These are phyloP conservation scores for Serendipita sp. DNA, from an alignment of 768 basidiomycete genomes.

Conservation along the genomic window DNA sequence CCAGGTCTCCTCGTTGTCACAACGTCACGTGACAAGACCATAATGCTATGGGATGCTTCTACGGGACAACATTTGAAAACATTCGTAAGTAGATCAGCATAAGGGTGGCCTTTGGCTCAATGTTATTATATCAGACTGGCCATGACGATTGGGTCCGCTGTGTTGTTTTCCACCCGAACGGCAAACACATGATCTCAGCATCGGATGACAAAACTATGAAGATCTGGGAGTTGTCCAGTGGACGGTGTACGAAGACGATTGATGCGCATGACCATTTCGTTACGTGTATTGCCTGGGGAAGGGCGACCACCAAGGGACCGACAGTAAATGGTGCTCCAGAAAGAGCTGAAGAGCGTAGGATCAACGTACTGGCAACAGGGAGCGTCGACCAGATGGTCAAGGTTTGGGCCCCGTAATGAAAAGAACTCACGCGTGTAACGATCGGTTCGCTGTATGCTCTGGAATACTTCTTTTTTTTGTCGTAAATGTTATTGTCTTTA, in stretches of 20 bases:
- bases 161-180: conserved; percentile 76
- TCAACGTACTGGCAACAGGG: conserved; percentile 33
- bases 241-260: conserved; percentile 70
- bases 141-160: conserved; percentile 88
- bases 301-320: conserved; percentile 21
- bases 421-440: neutral
- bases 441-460: neutral
- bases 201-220: conserved; percentile 86
- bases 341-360: conserved; percentile 17
- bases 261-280: conserved; percentile 79
- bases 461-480: neutral
- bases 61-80: conserved; percentile 68
- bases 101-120: neutral
- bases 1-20: conserved; percentile 42
- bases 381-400: conserved; percentile 30
- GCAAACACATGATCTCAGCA: conserved; percentile 78
- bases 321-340: conserved; percentile 16
- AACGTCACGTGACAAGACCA: conserved; percentile 78
- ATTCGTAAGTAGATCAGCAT: conserved; percentile 31
- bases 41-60: conserved; percentile 79
- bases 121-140: conserved; percentile 30
- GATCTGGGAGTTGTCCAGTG: conserved; percentile 76
- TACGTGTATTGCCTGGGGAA: conserved; percentile 65
- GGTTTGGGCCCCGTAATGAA: conserved; percentile 14
- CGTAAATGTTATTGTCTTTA: neutral